Conservation (phyloP, 208 protist species). For the Novymonas esmeraldas region DNA sequence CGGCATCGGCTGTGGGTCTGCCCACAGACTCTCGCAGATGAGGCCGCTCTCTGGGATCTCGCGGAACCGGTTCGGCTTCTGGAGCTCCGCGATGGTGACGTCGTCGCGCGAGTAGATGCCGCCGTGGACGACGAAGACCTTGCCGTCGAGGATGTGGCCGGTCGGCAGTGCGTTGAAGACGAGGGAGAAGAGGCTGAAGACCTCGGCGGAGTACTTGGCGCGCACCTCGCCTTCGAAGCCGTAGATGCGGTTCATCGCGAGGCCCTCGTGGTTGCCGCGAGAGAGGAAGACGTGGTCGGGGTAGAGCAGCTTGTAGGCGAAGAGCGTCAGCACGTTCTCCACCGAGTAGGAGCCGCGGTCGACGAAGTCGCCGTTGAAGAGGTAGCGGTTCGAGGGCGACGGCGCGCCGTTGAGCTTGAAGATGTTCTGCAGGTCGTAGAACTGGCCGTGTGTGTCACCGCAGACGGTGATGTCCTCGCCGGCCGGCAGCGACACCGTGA, state of each 20-base stretch:
- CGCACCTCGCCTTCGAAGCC: conserved; percentile 98
- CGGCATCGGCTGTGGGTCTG: conserved; percentile 94
- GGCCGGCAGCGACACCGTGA: conserved; percentile 85
- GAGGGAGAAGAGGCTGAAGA: conserved; percentile 96
- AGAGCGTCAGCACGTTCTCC: conserved; percentile 95
- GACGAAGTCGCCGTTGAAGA: conserved; percentile 97
- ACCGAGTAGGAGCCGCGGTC: conserved; percentile 97
- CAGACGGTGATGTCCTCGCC: conserved; percentile 95
- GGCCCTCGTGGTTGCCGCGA: conserved; percentile 97
- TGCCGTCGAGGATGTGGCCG: conserved; percentile 92
- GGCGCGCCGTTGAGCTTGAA: conserved; percentile 93
- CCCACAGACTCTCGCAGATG: conserved; percentile 97
- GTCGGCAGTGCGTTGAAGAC: conserved; percentile 96
- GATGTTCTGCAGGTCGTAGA: conserved; percentile 98
- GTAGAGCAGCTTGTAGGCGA: conserved; percentile 97
- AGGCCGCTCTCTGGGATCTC: conserved; percentile 96
- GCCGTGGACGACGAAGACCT: conserved; percentile 96
- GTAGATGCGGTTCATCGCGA: conserved; percentile 97
- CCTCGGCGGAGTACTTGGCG: conserved; percentile 92
- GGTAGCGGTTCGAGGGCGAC: conserved; percentile 92
- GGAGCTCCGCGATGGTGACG: conserved; percentile 96
- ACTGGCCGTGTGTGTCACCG: conserved; percentile 99
- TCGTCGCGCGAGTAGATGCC: conserved; percentile 96
- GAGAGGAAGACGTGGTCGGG: conserved; percentile 95
- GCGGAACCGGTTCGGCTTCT: conserved; percentile 94